These are phyloP conservation scores for Zarea fungicola DNA, from an alignment of 2,329 filamentous ascomycete genomes.

Conservation along the genomic window DNA sequence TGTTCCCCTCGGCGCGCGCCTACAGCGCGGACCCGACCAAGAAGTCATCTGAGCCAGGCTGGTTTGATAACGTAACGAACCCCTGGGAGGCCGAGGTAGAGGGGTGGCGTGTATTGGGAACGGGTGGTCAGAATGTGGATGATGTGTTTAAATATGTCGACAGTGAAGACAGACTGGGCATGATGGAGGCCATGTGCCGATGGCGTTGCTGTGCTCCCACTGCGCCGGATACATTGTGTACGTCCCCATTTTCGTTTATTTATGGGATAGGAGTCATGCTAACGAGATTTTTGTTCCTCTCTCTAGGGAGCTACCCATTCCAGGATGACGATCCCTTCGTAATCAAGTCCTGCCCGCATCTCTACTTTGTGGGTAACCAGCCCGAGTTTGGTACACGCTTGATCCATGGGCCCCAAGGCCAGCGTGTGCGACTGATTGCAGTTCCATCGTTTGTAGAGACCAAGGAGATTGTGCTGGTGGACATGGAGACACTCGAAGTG, in stretches of 20 bases:
- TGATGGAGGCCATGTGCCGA: slow-evolving; percentile 91
- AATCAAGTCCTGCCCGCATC: slow-evolving; percentile 75
- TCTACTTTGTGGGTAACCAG: slow-evolving; percentile 88
- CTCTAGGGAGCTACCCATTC: slow-evolving; percentile 88
- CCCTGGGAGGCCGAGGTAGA: slow-evolving; percentile 89
- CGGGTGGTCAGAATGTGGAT: slow-evolving; percentile 86
- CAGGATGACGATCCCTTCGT: slow-evolving; percentile 92
- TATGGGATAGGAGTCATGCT: background rate
- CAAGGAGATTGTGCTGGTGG: slow-evolving; percentile 75
- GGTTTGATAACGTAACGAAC: slow-evolving; percentile 88
- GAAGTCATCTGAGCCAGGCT: slow-evolving; percentile 47
- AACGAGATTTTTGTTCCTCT: background rate
- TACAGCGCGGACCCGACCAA: slow-evolving; percentile 47
- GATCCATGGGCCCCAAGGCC: slow-evolving; percentile 61
- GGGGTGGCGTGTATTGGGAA: slow-evolving; percentile 82
- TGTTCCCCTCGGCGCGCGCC: slow-evolving; percentile 72
- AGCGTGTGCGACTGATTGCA: slow-evolving; percentile 71
- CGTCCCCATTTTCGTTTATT: slow-evolving; percentile 30
- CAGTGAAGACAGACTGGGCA: slow-evolving; percentile 68
- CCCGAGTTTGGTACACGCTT: slow-evolving; percentile 68
- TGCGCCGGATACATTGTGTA: slow-evolving; percentile 91
- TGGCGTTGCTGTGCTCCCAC: slow-evolving; percentile 92
- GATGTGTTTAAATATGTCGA: slow-evolving; percentile 91
- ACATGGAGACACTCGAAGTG: slow-evolving; percentile 78
- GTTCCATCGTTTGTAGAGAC: slow-evolving; percentile 78